These are phyloP conservation scores for Lactifluus pinguis DNA, from an alignment of 768 basidiomycete genomes.

Conservation along the genomic window DNA sequence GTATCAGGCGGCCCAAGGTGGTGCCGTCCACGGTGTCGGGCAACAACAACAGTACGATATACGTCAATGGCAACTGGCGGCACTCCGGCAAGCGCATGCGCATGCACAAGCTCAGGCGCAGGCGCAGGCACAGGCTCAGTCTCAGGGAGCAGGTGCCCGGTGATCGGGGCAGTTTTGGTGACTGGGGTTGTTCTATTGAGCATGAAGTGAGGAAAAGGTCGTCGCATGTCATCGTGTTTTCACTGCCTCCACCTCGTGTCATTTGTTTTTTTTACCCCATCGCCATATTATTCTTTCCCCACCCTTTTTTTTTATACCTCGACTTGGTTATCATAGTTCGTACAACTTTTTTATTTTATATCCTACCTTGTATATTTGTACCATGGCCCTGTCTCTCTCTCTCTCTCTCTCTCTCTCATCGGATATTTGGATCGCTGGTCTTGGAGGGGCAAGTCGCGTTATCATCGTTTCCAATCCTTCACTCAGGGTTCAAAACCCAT, in stretches of 20 bases:
- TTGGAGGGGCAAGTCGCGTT: not conserved
- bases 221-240: too few relatives aligned
- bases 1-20: constrained; percentile 14
- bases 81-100: not conserved
- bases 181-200: too few relatives aligned
- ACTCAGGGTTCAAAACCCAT: too few relatives aligned
- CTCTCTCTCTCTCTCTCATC: not conserved
- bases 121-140: constrained; percentile 12
- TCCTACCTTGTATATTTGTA: not conserved
- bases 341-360: constrained; percentile 2
- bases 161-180: not conserved
- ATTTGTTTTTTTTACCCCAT: too few relatives aligned
- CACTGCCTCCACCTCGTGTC: too few relatives aligned
- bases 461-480: not conserved
- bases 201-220: too few relatives aligned
- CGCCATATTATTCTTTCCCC: not conserved
- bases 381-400: not conserved
- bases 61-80: not conserved
- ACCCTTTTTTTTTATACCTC: not conserved
- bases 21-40: not conserved
- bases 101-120: constrained; percentile 10
- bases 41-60: not conserved
- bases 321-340: not conserved
- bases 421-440: not conserved
- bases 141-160: constrained; percentile 12